Evolutionary conservation across 2,329 filamentous ascomycete species (phyloP), one percentile per base, ranked within the genome.

Genomic region (Pseudocercospora cruenta): DNA sequence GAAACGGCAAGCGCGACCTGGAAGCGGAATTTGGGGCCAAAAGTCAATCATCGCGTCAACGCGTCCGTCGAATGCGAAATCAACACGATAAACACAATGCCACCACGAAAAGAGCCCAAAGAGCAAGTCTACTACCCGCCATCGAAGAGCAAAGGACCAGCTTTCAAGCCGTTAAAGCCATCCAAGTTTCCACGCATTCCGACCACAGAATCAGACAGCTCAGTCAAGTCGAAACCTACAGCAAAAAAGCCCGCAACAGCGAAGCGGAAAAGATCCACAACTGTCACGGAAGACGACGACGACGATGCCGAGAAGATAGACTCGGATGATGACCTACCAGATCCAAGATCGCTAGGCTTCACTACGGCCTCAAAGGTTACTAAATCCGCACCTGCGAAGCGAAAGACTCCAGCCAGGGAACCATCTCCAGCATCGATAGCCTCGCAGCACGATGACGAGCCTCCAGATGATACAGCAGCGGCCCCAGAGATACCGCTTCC

Each of bases 141-240:
- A 10, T 76, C 74, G 10, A 77, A 76, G 63, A 67, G 72, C 6
- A 76, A 76, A 68, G 68, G 70, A 31, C 73, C 75, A 6, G 71
- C 75, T 0, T 77, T 75, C 73, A 77, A 76, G 58, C 75, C 75
- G 10, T 68, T 75, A 24, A 69, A 72, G 58, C 75, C 75, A 9
- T 71, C 68, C 6, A 72, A 73, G 53, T 62, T 72, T 4, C 64
- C 72, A 21, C 71, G 71, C 28, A 67, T 68, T 9, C 36, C 86
- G 80, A 62, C 92, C 82, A 76, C 91, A 36, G 71, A 71, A 49
- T 72, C 72, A 12, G 68, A 72, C 39, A 68, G 64, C 49, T 70
- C 67, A 2, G 51, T 55, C 49, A 65, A 58, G 19, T 21, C 68
- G 19, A 69, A 62, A 33, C 21, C 67, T 26, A 39, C 58, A 31